Conservation (phyloP, 1,139 yeast species). For the Kodamaea fungicola region DNA sequence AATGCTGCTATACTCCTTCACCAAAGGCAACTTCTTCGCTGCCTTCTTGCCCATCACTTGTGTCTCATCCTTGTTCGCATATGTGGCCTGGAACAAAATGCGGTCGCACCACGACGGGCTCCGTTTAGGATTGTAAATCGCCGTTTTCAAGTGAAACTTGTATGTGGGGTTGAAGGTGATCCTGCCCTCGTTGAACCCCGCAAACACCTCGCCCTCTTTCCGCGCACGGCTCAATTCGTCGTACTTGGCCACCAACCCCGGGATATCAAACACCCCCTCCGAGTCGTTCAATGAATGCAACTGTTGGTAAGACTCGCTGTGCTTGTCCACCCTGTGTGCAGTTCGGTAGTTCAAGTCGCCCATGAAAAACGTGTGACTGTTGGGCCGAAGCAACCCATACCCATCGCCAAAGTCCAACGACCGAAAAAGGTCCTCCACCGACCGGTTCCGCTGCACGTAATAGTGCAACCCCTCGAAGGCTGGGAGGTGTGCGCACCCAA, state of each 20-base stretch:
- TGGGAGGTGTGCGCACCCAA: constrained; percentile 67
- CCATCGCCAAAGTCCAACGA: constrained; percentile 62
- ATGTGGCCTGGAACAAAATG: constrained; percentile 54
- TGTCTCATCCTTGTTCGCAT: constrained; percentile 19
- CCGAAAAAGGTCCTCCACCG: constrained; percentile 48
- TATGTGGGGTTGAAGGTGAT: constrained; percentile 73
- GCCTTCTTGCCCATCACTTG: constrained; percentile 1
- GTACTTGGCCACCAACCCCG: constrained; percentile 25
- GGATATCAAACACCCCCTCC: constrained; percentile 12
- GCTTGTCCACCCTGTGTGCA: constrained; percentile 24
- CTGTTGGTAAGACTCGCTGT: constrained; percentile 6
- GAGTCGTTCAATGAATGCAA: constrained; percentile 9
- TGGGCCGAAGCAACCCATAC: constrained; percentile 51
- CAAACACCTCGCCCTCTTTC: constrained; percentile 43
- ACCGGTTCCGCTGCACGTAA: constrained; percentile 48
- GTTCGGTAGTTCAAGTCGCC: constrained; percentile 86
- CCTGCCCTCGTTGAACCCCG: constrained; percentile 62
- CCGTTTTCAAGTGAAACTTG: constrained; percentile 54
- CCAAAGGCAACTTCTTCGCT: constrained; percentile 17
- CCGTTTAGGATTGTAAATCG: constrained; percentile 55
- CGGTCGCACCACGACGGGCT: constrained; percentile 92
- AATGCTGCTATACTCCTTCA: constrained; percentile 41
- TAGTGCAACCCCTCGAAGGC: constrained; percentile 69
- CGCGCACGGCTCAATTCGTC: constrained; percentile 62
- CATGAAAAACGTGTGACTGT: constrained; percentile 61